Evolutionary conservation across 2,329 filamentous ascomycete genomes (phyloP).

Genomic region (Alternaria solani): DNA sequence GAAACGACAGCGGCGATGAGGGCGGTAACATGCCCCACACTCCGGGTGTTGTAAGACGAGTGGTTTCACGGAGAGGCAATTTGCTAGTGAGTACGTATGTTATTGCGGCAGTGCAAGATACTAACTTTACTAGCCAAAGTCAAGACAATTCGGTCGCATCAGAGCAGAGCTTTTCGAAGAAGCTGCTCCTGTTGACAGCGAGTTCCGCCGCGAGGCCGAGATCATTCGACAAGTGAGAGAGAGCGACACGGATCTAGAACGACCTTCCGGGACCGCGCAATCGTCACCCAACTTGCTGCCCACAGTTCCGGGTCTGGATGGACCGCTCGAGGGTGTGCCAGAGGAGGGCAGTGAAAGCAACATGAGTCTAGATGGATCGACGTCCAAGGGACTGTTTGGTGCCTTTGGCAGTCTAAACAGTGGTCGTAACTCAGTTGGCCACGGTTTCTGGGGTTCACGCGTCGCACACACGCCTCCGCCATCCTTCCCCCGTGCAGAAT

Average conservation of each 20-base stretch:
- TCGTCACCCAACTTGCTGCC: slow-evolving; percentile 73
- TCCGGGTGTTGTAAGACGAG: slow-evolving; percentile 79
- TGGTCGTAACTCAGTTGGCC: slow-evolving; percentile 76
- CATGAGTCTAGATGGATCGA: slow-evolving; percentile 60
- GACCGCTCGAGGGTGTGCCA: slow-evolving; percentile 72
- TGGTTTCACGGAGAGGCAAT: slow-evolving; percentile 87
- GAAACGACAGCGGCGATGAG: slow-evolving; percentile 81
- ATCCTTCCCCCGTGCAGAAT: slow-evolving; percentile 64
- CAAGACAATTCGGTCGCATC: slow-evolving; percentile 93
- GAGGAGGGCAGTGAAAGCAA: slow-evolving; percentile 68
- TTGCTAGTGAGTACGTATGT: slow-evolving; percentile 71
- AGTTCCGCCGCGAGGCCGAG: slow-evolving; percentile 89
- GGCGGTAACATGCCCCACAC: slow-evolving; percentile 60
- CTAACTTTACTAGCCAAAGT: slow-evolving; percentile 75
- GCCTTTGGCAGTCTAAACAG: slow-evolving; percentile 81
- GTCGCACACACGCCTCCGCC: slow-evolving; percentile 64
- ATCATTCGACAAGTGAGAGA: slow-evolving; percentile 95
- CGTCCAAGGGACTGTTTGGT: slow-evolving; percentile 61
- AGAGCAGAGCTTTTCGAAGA: slow-evolving; percentile 90
- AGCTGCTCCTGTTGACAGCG: slow-evolving; percentile 83
- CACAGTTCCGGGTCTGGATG: slow-evolving; percentile 62
- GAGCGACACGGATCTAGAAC: slow-evolving; percentile 72
- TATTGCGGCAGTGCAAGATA: not conserved
- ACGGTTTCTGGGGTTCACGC: slow-evolving; percentile 81
- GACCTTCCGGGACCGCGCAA: slow-evolving; percentile 65